Evolutionary conservation across 2,329 filamentous ascomycete species (phyloP), one percentile per base, ranked within the genome.

Genomic region (Cyphellophora attinorum): DNA sequence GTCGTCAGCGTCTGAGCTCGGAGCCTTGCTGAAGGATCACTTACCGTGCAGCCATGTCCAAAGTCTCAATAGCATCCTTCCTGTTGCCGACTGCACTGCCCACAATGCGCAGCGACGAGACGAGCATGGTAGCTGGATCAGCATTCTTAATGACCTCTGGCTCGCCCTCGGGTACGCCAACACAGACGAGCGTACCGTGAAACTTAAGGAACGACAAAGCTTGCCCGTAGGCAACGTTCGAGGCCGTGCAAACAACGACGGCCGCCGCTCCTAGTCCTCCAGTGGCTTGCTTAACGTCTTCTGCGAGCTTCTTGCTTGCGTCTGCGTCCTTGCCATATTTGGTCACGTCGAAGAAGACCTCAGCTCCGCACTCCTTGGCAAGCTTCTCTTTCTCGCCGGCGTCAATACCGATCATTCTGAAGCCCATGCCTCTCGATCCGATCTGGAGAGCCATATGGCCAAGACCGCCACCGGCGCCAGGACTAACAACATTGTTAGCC

Each of bases 341-440:
- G 18, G 74, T 72, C 38, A 81, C 62, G 41, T 79, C 74, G 39
- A 82, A 61, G 56, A 81, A 82, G 44, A 72, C 67, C 51, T 81
- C 76, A 0, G 76, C 76, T 6, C 78, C 78, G n/a, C 65, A 74
- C 1, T 70, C 63, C 31, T 67, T 66, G 6, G 72, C 67, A 2
- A 81, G 51, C 10, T 68, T 47, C 46, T 72, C 70, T 53, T 82
- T 82, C 47, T 64, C 69, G 29, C 68, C 71, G 44, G 74, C 65
- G 51, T 82, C 79, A 50, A 82, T 68, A 16, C 75, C 78, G 38
- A 81, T 75, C 21, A 80, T 73, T 29, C 77, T 67, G 42, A 75
- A 61, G 8, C 72, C 75, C 63, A 81, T 76, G 3, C 68, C 77
- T n/a, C 59, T 55, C 19, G 63, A 58, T 5, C 71, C 72, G 34